Evolutionary conservation across 176 grass and related monocot species (phyloP).

Genomic region (sorghum (Sorghum bicolor)): Sorghum_bicolor_NCBIv3 NC_012875.2:56348001-56348500

Average conservation of each 20-base stretch:
- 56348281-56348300: neutral
- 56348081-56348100: neutral
- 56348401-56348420: no score
- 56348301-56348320: neutral
- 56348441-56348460: no score
- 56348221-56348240: neutral
- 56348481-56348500: no score
- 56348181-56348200: neutral
- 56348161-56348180: neutral
- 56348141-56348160: neutral
- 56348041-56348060: no score
- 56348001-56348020: no score
- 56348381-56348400: no score
- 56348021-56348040: no score
- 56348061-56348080: neutral
- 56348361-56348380: no score
- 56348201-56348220: neutral
- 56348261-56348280: neutral
- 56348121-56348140: neutral
- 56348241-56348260: neutral
- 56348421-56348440: no score
- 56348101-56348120: neutral
- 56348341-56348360: no score
- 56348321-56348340: no score
- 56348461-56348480: no score